Evolutionary conservation across 306 rosid genomes (phyloP).

Genomic region (Castanea crenata): DNA sequence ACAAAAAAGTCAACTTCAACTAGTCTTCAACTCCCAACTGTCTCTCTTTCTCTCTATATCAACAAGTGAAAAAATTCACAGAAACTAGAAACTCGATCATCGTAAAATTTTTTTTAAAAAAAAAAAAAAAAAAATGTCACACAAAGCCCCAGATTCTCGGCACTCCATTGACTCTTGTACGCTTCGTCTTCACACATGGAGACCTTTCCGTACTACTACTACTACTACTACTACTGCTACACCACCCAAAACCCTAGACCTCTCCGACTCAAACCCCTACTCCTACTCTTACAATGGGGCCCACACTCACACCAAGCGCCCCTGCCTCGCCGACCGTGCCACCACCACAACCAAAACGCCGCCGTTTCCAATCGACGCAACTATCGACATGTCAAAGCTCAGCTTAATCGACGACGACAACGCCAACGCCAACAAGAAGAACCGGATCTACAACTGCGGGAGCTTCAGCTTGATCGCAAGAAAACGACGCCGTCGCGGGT

Average conservation of each 20-base stretch:
- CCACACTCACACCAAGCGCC: conserved; percentile 61
- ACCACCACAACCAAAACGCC: conserved; percentile 43
- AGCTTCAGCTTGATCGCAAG: conserved; percentile 59
- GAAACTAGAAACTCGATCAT: too few species aligned
- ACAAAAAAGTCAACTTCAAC: neutral
- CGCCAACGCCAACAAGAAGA: conserved; percentile 45
- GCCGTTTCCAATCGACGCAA: conserved; percentile 49
- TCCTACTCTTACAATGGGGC: conserved; percentile 35
- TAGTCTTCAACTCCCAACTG: neutral
- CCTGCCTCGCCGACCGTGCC: conserved; percentile 86
- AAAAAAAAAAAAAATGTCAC: conserved; percentile 49
- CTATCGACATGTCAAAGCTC: conserved; percentile 68
- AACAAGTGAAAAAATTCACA: too few species aligned
- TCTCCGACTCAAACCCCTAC: conserved; percentile 28
- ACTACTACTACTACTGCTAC: neutral
- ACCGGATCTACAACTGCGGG: conserved; percentile 17
- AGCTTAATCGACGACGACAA: conserved; percentile 72
- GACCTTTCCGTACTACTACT: conserved; percentile 58
- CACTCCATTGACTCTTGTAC: conserved; percentile 64
- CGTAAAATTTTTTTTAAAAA: too few species aligned
- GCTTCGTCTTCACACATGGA: conserved; percentile 70
- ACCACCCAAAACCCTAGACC: neutral
- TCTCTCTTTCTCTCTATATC: neutral
- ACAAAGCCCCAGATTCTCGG: conserved; percentile 59
- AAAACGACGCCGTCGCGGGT: conserved; percentile 84